phyloP scores from a whole-genome alignment of 1,139 yeast species.

The Nakaseomyces uthaithaninus region DNA sequence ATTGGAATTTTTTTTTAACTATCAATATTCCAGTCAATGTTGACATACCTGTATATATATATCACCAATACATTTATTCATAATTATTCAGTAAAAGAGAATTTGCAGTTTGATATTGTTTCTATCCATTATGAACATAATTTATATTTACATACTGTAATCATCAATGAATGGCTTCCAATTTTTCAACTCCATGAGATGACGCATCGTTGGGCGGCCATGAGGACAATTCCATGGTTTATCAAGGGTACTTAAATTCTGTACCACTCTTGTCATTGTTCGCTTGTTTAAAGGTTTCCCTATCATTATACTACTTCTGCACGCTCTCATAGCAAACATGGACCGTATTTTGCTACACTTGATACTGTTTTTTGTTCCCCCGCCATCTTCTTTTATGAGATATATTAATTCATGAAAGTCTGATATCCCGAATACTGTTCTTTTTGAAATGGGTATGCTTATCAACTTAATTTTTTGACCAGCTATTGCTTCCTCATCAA shows the following conservation, averaged over 20 bases:
- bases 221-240: constrained; percentile 99
- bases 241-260: constrained; percentile 59
- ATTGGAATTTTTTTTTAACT: too few relatives aligned
- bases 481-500: constrained; percentile 41
- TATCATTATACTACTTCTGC: constrained; percentile 88
- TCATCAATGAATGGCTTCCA: constrained; percentile 43
- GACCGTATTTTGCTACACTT: constrained; percentile 71
- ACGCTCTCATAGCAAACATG: constrained; percentile 91
- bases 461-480: constrained; percentile 50
- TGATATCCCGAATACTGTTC: constrained; percentile 51
- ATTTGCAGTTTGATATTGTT: not conserved
- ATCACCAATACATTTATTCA: too few relatives aligned
- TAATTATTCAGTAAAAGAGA: too few relatives aligned
- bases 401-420: constrained; percentile 76
- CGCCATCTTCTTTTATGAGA: constrained; percentile 41
- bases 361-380: constrained; percentile 35
- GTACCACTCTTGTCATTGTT: constrained; percentile 62
- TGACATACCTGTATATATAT: too few relatives aligned
- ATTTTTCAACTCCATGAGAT: constrained; percentile 53
- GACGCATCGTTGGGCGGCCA: constrained; percentile 95
- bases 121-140: not conserved
- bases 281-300: constrained; percentile 56
- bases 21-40: too few relatives aligned
- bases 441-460: constrained; percentile 68
- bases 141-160: constrained; percentile 21